Evolutionary conservation across 495 filamentous ascomycete species (phyloP), one percentile per base, ranked within the genome.

Genomic region (Aspergillus avenaceus): DNA sequence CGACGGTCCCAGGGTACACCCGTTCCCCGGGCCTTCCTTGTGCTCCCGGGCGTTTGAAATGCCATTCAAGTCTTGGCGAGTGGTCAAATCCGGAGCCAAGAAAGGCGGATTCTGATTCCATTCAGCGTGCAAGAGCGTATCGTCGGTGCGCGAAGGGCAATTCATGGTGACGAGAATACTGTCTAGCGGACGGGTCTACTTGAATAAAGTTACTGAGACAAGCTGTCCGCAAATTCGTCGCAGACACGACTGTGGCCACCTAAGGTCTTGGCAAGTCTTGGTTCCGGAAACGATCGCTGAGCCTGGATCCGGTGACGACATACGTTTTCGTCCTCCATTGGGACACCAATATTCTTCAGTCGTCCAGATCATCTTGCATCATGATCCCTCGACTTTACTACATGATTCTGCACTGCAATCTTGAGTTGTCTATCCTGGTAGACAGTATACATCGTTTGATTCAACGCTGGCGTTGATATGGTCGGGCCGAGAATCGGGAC

Each of bases 1-100:
- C 25, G 29, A 36, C 41, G 43, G 47, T 38, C 21, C 8, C 49
- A 22, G 5, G 14, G 5, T 18, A 38, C 34, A 31, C 9, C 28
- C 8, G 8, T 31, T 38, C 14, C 38, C 53, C 7, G 31, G 31
- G 9, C 47, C 49, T 12, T 44, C 38, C 47, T 61, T 52, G 8
- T 56, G 52, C 49, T 61, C 60, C 6, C 65, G 62, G 6, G 45
- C 41, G 41, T 63, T 61, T 24, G 49, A 48, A 32, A 63, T 61
- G 43, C 80, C 80, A 47, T 80, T 82, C 26, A 83, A 64, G 50
- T 83, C 80, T 67, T 80, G 71, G 55, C 80, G 69, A 28, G 80
- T 82, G 6, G 80, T 83, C 48, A 75, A 50, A 50, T 81, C 80
- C 6, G 75, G 67, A 26, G 77, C 71, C 43, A 82, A 56, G 13